Base-by-base conservation (phyloP, 805 yeast species). In the Cyberlindnera euphorbiae region DNA sequence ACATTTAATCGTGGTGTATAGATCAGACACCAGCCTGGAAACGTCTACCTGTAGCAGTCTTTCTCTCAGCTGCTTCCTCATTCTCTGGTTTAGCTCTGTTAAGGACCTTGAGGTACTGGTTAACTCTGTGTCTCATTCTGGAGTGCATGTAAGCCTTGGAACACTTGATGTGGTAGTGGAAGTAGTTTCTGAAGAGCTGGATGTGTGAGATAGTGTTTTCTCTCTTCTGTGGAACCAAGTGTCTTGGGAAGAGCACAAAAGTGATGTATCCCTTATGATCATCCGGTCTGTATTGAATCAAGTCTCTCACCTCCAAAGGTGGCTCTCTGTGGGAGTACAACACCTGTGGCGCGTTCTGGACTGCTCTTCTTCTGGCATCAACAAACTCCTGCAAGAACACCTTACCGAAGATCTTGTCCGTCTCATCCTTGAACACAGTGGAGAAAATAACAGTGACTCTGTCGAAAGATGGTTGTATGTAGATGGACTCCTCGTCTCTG, bases 311-410 rank as follows among this genome's bases (percentile, higher is more conserved):
- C 58, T 93, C 99, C 53, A 87, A 70, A 8, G 99, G 99, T n/a
- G 97, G 86, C 50, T 86, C 96, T 45, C 71, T 74, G 56, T 82
- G 88, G 6, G 95, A 82, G 55, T 83, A 89, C 52, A 93, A 73
- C 35, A 93, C 99, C 67, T 93, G 99, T 13, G 99, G 99, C 2
- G 97, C 97, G 33, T 93, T 89, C 64, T 93, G 98, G 42, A 93
- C 90, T 5, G 95, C 83, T 60, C 96, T 76, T 58, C 84, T 84
- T 63, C 99, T 79, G 9, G 97, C 96, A 60, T 89, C 97, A 30
- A 88, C 95, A 59, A 89, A 89, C 64, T 89, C 96, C 58, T 87
- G 96, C 45, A 87, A 66, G 55, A 87, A 87, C 25, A 87, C 95
- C 60, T 82, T 86, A 28, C 95, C 94, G 50, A 86, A 83, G 35